Evolutionary conservation across 1,284 basidiomycete species (phyloP), one percentile per base, ranked within the genome.

Genomic region (Trichosporon sp.): DNA sequence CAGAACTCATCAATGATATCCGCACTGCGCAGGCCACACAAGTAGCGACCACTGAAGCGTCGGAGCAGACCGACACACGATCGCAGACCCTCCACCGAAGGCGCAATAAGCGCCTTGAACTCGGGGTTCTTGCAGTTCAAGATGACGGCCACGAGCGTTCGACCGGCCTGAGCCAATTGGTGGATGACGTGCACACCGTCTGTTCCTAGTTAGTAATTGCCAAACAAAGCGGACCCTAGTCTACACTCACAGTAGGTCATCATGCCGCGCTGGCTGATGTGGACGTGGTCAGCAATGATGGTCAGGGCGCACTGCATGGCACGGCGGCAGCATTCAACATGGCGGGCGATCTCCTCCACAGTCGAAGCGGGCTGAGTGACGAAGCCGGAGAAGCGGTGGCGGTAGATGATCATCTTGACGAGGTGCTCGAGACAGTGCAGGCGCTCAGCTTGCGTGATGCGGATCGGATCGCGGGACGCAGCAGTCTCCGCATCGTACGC

Each of bases 1-100:
- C 93, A 95, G 78, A 94, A 94, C 81, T 95, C 93, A 81, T 95
- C 93, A 87, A 96, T 91, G 48, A 95, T 87, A 83, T 95, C 93
- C 56, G 93, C 92, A 65, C 91, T 93, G 64, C 93, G 87, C 67
- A 93, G 87, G 1, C 93, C 93, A 79, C 93, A 94, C 19, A 94
- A 88, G 84, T 83, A 84, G 61, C 83, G 73, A 10, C 83, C 82
- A 65, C 80, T 82, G 70, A 84, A 84, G 54, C 84, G 75, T 56
- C 92, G 85, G 71, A 95, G 83, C 14, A 96, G 85, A 1, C 91
- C 91, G 10, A 95, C 91, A 76, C 92, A 95, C 0, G 92, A 93
- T 51, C 92, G 88, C 65, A 95, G 85, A 0, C 91, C 92, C 70
- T 95, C 92, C 68, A 95, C 87, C 6, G 91, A 90, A 38, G 91